Base-by-base conservation (phyloP, 352 stramenopile species). In the Phytopythium kandeliae region DNA sequence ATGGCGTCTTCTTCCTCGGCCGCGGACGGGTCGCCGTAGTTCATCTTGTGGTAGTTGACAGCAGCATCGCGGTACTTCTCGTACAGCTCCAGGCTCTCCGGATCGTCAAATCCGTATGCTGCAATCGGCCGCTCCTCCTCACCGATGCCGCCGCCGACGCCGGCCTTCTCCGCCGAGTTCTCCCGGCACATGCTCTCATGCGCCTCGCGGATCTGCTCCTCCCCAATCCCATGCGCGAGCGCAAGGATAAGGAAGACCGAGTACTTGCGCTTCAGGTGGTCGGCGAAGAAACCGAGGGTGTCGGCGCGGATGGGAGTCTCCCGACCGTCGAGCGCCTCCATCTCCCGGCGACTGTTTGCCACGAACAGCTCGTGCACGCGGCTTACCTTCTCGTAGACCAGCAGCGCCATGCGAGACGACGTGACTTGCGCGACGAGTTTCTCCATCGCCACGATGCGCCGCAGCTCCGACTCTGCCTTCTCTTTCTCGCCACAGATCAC, bases 331-430 rank as follows among this genome's bases (percentile, higher is more conserved):
- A 85, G 46, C 0, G 40, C 44, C 49, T 92, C 78, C 35, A 90
- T 85, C 44, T 94, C 83, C 16, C 83, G 72, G 17, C 81, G 71
- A 51, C 74, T 85, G 54, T 92, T 94, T 4, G 83, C 77, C 8
- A 77, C 63, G 55, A 92, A 94, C 19, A 94, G 65, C 49, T 94
- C 83, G 41, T 94, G 81, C n/a, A 94, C 83, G 15, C 83, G 78
- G 35, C 80, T 92, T 22, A 94, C 83, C 61, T 94, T 94, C 46
- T 94, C 83, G 51, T 94, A 94, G 37, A 94, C 83, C 3, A 94
- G 60, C 28, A 94, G 58, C n/a, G 83, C 83, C 83, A 94, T 94
- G 11, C 74, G 59, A 16, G 80, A 67, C 48, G 69, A 81, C 7
- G 78, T 89, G 28, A 94, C 80, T 63, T 94, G 80, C 10, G 65